A percentile compares a stretch with the other conserved stretches of the same genome.
Evolutionary conservation across 2,329 filamentous ascomycete genomes (phyloP).

Genomic region (Fusarium devonianum): DNA sequence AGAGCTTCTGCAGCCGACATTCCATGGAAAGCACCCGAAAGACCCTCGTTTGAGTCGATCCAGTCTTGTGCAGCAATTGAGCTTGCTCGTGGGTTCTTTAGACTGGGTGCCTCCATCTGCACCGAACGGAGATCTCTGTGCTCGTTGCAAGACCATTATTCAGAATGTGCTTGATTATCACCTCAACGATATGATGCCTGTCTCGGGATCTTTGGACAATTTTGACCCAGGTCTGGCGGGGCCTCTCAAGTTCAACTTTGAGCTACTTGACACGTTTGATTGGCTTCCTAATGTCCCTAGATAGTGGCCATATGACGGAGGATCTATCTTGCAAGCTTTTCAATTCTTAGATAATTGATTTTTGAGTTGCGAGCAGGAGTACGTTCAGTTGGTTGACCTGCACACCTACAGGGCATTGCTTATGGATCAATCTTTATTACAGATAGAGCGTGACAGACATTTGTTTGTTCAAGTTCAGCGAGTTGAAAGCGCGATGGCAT

Average conservation of each 20-base stretch:
- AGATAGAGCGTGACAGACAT: too few relatives aligned
- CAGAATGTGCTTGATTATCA: conserved; percentile 59
- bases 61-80: conserved; percentile 58
- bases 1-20: conserved; percentile 53
- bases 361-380: too few relatives aligned
- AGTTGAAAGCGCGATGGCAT: too few relatives aligned
- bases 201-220: neutral
- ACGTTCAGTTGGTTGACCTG: too few relatives aligned
- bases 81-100: conserved; percentile 57
- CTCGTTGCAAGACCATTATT: conserved; percentile 53
- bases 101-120: conserved; percentile 56
- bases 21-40: conserved; percentile 6
- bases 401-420: too few relatives aligned
- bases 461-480: too few relatives aligned
- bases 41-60: conserved; percentile 47
- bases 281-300: conserved; percentile 44
- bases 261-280: conserved; percentile 55
- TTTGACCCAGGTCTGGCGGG: conserved; percentile 2
- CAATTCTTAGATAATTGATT: too few relatives aligned
- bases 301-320: too few relatives aligned
- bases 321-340: too few relatives aligned
- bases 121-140: conserved; percentile 56
- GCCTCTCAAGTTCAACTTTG: conserved; percentile 51
- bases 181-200: conserved; percentile 44
- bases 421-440: too few relatives aligned